These are phyloP conservation scores for Phaeodactylum tricornutum DNA, from an alignment of 108 stramenopile species.

Conservation along the genomic window DNA sequence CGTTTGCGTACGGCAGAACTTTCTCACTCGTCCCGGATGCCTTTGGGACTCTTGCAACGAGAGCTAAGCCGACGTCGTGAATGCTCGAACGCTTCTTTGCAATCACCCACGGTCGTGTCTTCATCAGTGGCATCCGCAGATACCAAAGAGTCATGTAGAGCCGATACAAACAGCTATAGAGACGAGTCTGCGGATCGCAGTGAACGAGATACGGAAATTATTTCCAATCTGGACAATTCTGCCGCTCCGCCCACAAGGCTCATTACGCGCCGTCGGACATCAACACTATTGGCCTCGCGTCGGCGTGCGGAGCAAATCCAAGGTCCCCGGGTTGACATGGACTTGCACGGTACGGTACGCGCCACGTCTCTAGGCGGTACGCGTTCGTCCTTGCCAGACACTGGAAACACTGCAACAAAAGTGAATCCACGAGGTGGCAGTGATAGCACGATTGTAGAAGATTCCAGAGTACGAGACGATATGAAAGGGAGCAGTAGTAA, in stretches of 20 bases:
- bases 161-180: neutral
- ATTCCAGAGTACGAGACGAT: neutral
- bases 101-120: neutral
- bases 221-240: neutral
- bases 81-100: neutral
- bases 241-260: neutral
- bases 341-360: constrained; percentile 1
- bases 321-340: constrained; percentile 1
- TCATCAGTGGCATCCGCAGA: neutral
- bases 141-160: constrained; percentile 1
- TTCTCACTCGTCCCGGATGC: constrained; percentile 45
- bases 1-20: constrained; percentile 38
- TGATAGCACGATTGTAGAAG: neutral
- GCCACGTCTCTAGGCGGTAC: neutral
- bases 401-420: neutral
- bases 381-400: neutral
- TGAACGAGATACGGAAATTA: neutral
- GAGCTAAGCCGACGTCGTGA: constrained; percentile 7
- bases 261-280: constrained; percentile 3
- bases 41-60: constrained; percentile 26
- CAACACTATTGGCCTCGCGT: neutral
- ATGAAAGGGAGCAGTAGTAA: neutral
- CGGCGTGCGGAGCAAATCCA: constrained; percentile 1
- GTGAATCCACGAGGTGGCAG: neutral
- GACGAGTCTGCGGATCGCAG: neutral